Evolutionary conservation across 495 filamentous ascomycete species (phyloP).

Genomic region (Filosporella fistucella): DNA sequence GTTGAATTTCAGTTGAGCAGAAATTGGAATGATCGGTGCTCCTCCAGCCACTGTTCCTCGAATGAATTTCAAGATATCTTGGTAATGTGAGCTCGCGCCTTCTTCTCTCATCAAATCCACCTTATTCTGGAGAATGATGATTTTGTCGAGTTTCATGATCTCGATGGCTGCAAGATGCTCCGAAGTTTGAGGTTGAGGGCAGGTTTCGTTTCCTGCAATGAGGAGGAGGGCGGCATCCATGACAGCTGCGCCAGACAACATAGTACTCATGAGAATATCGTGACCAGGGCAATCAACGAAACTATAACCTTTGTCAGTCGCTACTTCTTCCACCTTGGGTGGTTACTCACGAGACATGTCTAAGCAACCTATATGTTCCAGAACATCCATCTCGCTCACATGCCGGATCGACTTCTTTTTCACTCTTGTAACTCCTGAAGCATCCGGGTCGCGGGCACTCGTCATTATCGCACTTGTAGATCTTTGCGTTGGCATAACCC

Average conservation of each 20-base stretch:
- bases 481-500: conserved; percentile 98
- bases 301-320: conserved; percentile 30
- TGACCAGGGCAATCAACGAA: conserved; percentile 99
- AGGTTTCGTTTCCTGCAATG: conserved; percentile 98
- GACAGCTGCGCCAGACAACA: conserved; percentile 98
- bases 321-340: not conserved
- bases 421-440: conserved; percentile 95
- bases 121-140: conserved; percentile 99
- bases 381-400: conserved; percentile 90
- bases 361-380: conserved; percentile 76
- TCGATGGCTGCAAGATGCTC: conserved; percentile 98
- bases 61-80: conserved; percentile 96
- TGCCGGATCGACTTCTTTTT: conserved; percentile 92
- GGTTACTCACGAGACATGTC: conserved; percentile 78
- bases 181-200: conserved; percentile 97
- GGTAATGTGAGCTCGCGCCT: conserved; percentile 83
- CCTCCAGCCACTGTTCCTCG: conserved; percentile 94
- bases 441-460: conserved; percentile 91
- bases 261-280: conserved; percentile 99
- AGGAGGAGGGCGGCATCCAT: conserved; percentile 97
- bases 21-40: conserved; percentile 96
- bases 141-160: conserved; percentile 98
- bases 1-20: conserved; percentile 98
- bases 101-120: conserved; percentile 97
- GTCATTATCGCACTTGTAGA: conserved; percentile 95